Percentiles rank a stretch among this genome's conserved stretches.
These are phyloP conservation scores for Prunus armeniaca DNA, from an alignment of 306 rosid species.

Conservation along the genomic window DNA sequence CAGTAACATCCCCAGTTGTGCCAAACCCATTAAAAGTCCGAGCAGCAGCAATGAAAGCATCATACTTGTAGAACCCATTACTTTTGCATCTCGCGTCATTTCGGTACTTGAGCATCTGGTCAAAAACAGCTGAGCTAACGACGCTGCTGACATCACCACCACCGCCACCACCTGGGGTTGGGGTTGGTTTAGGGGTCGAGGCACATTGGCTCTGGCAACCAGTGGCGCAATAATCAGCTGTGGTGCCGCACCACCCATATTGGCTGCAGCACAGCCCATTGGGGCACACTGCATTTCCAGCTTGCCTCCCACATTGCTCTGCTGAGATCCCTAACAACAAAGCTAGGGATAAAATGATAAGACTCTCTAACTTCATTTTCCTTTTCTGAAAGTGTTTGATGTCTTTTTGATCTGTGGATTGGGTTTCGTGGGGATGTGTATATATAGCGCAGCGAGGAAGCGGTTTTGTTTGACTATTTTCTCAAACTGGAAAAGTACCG, in stretches of 20 bases:
- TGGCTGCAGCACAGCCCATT: constrained; percentile 23
- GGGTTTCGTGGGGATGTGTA: no score
- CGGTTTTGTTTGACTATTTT: neutral
- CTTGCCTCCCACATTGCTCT: constrained; percentile 29
- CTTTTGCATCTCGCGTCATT: constrained; percentile 29
- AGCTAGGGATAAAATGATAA: neutral
- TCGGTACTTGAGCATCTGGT: constrained; percentile 46
- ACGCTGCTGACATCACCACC: constrained; percentile 24
- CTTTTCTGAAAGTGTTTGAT: neutral
- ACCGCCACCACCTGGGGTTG: neutral
- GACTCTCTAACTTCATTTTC: neutral
- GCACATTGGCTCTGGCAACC: constrained; percentile 28
- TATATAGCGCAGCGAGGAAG: neutral
- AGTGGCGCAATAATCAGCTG: neutral
- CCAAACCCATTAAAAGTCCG: constrained; percentile 40
- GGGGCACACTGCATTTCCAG: constrained; percentile 14
- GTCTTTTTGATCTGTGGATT: neutral
- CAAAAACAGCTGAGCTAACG: constrained; percentile 31
- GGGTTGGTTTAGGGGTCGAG: constrained; percentile 6
- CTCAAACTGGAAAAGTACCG: neutral
- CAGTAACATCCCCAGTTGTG: constrained; percentile 30
- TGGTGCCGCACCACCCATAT: constrained; percentile 30
- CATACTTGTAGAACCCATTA: constrained; percentile 50
- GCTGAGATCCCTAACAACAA: constrained; percentile 9
- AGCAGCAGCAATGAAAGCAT: constrained; percentile 58